Conservation (phyloP, 2,329 filamentous ascomycete species). For the Colletotrichum endophyticum region DNA sequence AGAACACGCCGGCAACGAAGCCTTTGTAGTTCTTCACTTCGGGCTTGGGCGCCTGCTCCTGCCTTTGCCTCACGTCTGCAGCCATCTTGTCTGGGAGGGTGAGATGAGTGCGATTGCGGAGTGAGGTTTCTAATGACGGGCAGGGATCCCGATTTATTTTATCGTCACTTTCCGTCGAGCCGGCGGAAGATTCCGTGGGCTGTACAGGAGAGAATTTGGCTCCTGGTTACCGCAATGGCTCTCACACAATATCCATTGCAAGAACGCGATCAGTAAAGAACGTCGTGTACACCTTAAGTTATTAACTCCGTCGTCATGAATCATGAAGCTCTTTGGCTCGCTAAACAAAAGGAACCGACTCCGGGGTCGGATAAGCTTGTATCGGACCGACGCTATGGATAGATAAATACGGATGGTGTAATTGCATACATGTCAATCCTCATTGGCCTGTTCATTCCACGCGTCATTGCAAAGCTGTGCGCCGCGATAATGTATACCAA, state of each 20-base stretch:
- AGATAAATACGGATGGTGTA: neutral
- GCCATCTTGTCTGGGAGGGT: conserved; percentile 10
- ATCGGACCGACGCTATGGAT: neutral
- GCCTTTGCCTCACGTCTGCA: conserved; percentile 30
- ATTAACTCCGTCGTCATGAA: conserved; percentile 10
- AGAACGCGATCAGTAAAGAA: neutral
- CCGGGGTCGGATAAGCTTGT: conserved; percentile 10
- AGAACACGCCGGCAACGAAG: conserved; percentile 97
- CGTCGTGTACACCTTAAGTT: neutral
- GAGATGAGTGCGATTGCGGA: neutral
- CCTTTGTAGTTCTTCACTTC: conserved; percentile 77
- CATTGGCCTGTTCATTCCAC: neutral
- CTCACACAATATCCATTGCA: conserved; percentile 12
- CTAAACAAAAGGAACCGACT: conserved; percentile 17
- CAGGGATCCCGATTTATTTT: neutral
- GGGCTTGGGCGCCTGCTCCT: conserved; percentile 35
- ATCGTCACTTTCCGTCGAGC: neutral
- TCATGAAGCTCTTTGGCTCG: conserved; percentile 17
- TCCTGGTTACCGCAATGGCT: neutral
- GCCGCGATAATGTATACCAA: neutral
- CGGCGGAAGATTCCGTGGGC: neutral
- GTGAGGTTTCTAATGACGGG: neutral
- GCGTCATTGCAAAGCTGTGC: neutral
- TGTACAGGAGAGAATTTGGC: neutral
- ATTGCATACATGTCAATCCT: neutral